A percentile compares a stretch with the other conserved stretches of the same genome.
Evolutionary conservation across 1,139 yeast species (phyloP).

Genomic region (Pichia sp.): DNA sequence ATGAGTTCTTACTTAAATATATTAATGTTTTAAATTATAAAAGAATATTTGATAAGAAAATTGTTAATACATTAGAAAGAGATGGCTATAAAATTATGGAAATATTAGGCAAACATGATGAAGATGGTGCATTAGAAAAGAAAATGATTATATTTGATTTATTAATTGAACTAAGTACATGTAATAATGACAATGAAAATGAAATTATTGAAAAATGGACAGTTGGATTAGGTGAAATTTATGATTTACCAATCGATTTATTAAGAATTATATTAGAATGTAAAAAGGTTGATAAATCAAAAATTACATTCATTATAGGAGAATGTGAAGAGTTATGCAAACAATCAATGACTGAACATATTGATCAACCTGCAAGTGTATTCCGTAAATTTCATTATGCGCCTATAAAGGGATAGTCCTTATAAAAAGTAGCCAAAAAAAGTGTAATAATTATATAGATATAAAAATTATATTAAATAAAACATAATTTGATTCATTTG

Average conservation of each 20-base stretch:
- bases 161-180: constrained; percentile 61
- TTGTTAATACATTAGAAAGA: constrained; percentile 52
- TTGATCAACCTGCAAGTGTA: constrained; percentile 8
- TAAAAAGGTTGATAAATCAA: constrained; percentile 30
- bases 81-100: constrained; percentile 57
- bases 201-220: constrained; percentile 55
- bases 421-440: no score
- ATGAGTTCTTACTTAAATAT: constrained; percentile 42
- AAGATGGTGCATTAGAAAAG: constrained; percentile 26
- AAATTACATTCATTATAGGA: constrained; percentile 14
- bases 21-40: constrained; percentile 43
- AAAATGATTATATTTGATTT: constrained; percentile 66
- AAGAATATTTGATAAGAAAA: constrained; percentile 42
- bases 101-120: constrained; percentile 15
- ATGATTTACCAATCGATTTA: constrained; percentile 62
- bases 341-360: constrained; percentile 8
- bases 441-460: background rate
- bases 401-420: constrained; percentile 3
- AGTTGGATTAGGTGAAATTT: constrained; percentile 50
- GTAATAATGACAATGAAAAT: constrained; percentile 44
- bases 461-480: constrained; percentile 13
- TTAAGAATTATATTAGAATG: constrained; percentile 44
- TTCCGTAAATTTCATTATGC: constrained; percentile 13
- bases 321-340: constrained; percentile 20
- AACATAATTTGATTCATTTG: constrained; percentile 8